A percentile compares a stretch with the other conserved stretches of the same genome.
These are phyloP conservation scores for Sporothrix brasiliensis DNA, from an alignment of 2,329 filamentous ascomycete genomes.

Conservation along the genomic window DNA sequence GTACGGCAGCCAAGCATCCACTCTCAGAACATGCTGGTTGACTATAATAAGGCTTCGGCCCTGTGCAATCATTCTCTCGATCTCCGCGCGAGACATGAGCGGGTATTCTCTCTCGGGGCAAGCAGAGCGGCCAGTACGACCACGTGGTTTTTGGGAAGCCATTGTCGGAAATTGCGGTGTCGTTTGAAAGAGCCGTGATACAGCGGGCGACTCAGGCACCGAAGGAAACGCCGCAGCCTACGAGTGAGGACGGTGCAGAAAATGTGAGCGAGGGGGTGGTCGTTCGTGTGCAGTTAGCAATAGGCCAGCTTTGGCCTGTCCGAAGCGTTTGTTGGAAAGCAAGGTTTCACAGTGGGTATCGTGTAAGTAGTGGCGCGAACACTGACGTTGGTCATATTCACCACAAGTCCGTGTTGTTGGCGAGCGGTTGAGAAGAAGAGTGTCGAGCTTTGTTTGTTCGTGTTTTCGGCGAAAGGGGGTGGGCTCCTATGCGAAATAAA, in stretches of 20 bases:
- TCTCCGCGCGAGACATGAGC: conserved; percentile 54
- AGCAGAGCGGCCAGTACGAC: neutral
- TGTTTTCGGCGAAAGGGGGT: no score
- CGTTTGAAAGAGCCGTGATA: neutral
- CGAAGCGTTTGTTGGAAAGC: neutral
- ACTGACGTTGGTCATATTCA: neutral
- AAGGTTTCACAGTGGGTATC: neutral
- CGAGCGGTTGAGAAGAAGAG: no score
- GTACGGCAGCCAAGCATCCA: conserved; percentile 84
- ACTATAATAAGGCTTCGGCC: conserved; percentile 80
- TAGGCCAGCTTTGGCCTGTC: neutral
- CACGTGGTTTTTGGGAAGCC: neutral
- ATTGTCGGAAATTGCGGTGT: neutral
- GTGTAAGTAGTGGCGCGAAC: neutral
- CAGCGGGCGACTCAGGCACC: neutral
- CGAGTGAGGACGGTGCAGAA: neutral
- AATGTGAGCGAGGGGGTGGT: neutral
- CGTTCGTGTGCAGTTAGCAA: neutral
- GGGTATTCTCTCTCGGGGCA: conserved; percentile 40
- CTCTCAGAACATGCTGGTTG: conserved; percentile 78
- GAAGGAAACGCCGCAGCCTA: neutral
- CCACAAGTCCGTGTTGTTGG: neutral
- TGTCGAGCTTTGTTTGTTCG: no score
- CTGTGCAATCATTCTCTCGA: conserved; percentile 82
- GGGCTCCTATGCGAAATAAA: no score